These are phyloP conservation scores for Endocladia muricata DNA, from an alignment of 31 red algal species.

Conservation along the genomic window DNA sequence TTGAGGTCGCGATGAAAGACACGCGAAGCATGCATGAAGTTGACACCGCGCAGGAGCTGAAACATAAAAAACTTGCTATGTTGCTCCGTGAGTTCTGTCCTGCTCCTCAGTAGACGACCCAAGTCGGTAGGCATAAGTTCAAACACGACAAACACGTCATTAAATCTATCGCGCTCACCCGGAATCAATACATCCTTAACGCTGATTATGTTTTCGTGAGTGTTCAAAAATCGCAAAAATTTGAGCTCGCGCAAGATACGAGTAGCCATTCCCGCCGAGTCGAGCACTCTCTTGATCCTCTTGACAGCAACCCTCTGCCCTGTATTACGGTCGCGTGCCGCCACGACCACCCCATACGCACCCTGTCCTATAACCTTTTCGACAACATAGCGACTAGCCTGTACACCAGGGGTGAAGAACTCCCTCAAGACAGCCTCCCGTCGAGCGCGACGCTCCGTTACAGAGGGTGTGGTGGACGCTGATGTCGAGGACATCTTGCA, in stretches of 20 bases:
- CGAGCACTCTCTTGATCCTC: conserved; percentile 80
- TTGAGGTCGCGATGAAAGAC: conserved; percentile 89
- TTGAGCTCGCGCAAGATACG: conserved; percentile 93
- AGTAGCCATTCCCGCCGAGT: conserved; percentile 73
- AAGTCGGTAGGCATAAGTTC: conserved; percentile 70
- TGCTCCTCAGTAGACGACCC: conserved; percentile 42
- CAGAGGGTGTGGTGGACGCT: neutral
- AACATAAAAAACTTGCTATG: conserved; percentile 83
- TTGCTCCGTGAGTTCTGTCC: conserved; percentile 27
- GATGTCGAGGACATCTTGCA: neutral
- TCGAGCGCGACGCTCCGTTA: conserved; percentile 31
- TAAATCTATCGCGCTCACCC: conserved; percentile 69
- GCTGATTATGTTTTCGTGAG: conserved; percentile 82
- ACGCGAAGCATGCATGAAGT: conserved; percentile 59
- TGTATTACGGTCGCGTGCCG: conserved; percentile 52
- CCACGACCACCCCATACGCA: conserved; percentile 79
- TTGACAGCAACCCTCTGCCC: conserved; percentile 79
- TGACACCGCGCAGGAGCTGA: conserved; percentile 78
- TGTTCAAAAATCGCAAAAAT: conserved; percentile 80
- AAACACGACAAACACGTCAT: conserved; percentile 84
- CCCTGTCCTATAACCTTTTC: conserved; percentile 74
- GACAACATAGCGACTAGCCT: conserved; percentile 51
- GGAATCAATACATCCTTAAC: conserved; percentile 85
- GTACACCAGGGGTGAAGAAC: conserved; percentile 51
- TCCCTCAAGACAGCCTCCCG: conserved; percentile 41